These are phyloP conservation scores for Dendrocalamus latiflorus DNA, from an alignment of 202 grass and related monocot genomes.

Conservation along the genomic window DNA sequence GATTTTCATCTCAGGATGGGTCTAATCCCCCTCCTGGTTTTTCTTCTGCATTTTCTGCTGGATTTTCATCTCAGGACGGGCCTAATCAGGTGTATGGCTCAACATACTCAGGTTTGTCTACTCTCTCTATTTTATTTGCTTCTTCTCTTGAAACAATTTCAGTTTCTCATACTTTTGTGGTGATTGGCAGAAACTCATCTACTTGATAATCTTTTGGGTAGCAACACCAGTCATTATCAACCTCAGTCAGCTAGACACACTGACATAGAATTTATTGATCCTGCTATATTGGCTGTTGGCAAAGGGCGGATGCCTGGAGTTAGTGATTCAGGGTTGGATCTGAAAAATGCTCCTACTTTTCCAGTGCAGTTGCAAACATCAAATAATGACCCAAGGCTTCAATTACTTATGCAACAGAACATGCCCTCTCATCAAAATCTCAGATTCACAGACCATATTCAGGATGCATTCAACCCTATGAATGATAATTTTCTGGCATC, in stretches of 20 bases:
- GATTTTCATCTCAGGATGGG: conserved; percentile 53
- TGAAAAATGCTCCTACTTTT: conserved; percentile 45
- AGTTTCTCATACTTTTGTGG: conserved; percentile 9
- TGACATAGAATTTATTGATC: conserved; percentile 89
- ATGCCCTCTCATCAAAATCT: too few relatives aligned
- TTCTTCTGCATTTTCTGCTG: conserved; percentile 42
- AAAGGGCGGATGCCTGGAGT: conserved; percentile 69
- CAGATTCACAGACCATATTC: too few relatives aligned
- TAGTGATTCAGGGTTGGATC: conserved; percentile 55
- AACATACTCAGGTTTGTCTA: conserved; percentile 42
- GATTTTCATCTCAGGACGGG: conserved; percentile 54
- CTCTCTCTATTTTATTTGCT: neutral
- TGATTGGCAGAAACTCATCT: conserved; percentile 50
- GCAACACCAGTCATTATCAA: conserved; percentile 53
- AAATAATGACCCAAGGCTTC: conserved; percentile 67
- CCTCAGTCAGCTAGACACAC: conserved; percentile 52
- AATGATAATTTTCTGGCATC: too few relatives aligned
- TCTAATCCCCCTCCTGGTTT: conserved; percentile 43
- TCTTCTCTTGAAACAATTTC: neutral
- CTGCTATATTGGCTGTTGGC: conserved; percentile 87
- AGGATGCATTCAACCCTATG: too few relatives aligned
- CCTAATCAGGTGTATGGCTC: conserved; percentile 39
- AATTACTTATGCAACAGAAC: too few relatives aligned
- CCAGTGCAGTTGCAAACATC: conserved; percentile 54
- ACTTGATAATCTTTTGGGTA: conserved; percentile 43